A percentile compares a stretch with the other conserved stretches of the same genome.
Conservation (phyloP, 2,329 filamentous ascomycete species). For the Trichophyton benhamiae region DNA sequence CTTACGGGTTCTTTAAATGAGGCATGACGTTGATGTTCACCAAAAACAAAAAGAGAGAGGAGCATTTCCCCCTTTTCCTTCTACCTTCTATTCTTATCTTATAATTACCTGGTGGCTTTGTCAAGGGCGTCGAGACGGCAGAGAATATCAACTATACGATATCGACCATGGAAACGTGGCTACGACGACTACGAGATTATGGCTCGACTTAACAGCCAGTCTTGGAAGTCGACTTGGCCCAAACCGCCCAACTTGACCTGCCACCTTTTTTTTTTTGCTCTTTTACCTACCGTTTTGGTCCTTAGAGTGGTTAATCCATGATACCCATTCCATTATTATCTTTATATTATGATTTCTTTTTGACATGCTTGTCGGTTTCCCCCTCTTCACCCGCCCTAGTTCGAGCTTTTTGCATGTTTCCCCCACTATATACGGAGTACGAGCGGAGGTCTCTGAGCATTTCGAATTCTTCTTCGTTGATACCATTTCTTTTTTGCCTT, state of each 20-base stretch:
- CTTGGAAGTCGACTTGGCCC: neutral
- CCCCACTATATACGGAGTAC: neutral
- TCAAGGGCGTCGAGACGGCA: too few relatives aligned
- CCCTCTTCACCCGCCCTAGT: neutral
- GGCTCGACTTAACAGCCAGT: neutral
- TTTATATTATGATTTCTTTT: neutral
- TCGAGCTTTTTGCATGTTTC: neutral
- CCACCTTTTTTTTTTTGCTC: neutral
- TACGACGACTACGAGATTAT: too few relatives aligned
- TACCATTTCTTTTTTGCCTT: neutral
- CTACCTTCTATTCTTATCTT: too few relatives aligned
- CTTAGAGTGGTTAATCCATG: neutral
- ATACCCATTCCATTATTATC: neutral
- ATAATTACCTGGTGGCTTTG: too few relatives aligned
- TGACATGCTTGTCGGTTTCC: neutral
- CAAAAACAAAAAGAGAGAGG: neutral
- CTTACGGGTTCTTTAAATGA: neutral
- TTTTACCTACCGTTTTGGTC: neutral
- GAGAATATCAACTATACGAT: too few relatives aligned
- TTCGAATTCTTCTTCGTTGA: neutral
- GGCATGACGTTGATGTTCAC: neutral
- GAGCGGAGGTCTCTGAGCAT: neutral
- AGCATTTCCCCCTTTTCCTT: neutral
- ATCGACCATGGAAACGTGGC: too few relatives aligned
- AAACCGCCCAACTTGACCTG: neutral